Evolutionary conservation across 768 basidiomycete species (phyloP).

Genomic region (Boletus rufocinnamomeus): DNA sequence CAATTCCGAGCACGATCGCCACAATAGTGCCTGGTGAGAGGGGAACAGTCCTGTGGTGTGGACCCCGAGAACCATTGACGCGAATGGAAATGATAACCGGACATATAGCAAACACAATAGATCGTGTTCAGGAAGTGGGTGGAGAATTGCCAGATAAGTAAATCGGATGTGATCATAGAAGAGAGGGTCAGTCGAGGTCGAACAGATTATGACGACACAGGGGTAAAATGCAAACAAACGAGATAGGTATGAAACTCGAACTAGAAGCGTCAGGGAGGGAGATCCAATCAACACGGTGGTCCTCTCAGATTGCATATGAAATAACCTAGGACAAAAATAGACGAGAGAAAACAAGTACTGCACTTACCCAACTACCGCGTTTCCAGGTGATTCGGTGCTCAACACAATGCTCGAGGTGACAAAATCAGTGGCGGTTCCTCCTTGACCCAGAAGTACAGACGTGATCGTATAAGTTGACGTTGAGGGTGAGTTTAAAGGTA

Average conservation of each 20-base stretch:
- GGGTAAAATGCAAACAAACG: constrained; percentile 15
- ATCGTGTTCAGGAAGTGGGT: constrained; percentile 8
- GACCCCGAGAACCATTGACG: constrained; percentile 8
- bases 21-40: constrained; percentile 28
- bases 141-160: constrained; percentile 11
- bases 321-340: background rate
- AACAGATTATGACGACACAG: constrained; percentile 23
- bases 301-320: constrained; percentile 13
- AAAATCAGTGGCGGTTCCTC: constrained; percentile 17
- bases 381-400: constrained; percentile 23
- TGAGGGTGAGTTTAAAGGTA: background rate
- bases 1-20: constrained; percentile 28
- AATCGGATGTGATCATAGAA: constrained; percentile 17
- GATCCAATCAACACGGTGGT: constrained; percentile 10
- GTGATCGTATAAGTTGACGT: constrained; percentile 26
- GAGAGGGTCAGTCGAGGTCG: constrained; percentile 19
- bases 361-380: constrained; percentile 18
- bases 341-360: background rate
- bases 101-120: constrained; percentile 5
- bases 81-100: constrained; percentile 5
- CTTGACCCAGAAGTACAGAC: constrained; percentile 19
- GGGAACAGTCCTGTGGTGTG: constrained; percentile 6
- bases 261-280: constrained; percentile 2
- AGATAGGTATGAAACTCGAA: constrained; percentile 5
- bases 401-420: constrained; percentile 25